Conservation (phyloP, 768 basidiomycete species). For the Boletus vinaceobasis region DNA sequence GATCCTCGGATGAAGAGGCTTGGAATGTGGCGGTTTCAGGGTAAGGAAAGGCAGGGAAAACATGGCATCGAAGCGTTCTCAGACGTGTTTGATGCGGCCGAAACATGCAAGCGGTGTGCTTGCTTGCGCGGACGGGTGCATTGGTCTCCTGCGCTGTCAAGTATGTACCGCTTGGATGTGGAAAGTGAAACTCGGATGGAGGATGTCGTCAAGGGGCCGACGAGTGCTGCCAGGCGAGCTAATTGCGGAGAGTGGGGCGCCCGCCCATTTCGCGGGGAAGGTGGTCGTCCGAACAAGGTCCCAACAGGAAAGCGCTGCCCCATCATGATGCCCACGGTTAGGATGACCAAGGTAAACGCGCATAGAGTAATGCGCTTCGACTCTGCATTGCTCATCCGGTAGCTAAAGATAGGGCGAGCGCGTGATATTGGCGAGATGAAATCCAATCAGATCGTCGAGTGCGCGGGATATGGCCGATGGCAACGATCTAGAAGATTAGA, state of each 20-base stretch:
- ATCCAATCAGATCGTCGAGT: background rate
- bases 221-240: too few relatives aligned
- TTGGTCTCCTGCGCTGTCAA: too few relatives aligned
- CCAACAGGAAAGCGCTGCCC: too few relatives aligned
- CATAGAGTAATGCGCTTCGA: background rate
- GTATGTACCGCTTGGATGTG: too few relatives aligned
- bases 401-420: background rate
- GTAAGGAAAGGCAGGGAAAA: too few relatives aligned
- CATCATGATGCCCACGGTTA: background rate
- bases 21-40: too few relatives aligned
- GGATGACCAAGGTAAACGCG: background rate
- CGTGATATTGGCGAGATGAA: background rate
- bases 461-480: background rate
- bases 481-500: background rate
- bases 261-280: too few relatives aligned
- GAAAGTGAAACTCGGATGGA: too few relatives aligned
- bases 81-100: background rate
- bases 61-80: background rate
- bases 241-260: too few relatives aligned
- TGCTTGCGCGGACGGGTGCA: background rate
- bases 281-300: background rate
- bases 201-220: too few relatives aligned
- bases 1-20: too few relatives aligned
- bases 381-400: background rate
- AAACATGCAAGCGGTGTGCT: background rate